These are phyloP conservation scores for Dipodascus albidus DNA, from an alignment of 805 yeast species.

Conservation along the genomic window DNA sequence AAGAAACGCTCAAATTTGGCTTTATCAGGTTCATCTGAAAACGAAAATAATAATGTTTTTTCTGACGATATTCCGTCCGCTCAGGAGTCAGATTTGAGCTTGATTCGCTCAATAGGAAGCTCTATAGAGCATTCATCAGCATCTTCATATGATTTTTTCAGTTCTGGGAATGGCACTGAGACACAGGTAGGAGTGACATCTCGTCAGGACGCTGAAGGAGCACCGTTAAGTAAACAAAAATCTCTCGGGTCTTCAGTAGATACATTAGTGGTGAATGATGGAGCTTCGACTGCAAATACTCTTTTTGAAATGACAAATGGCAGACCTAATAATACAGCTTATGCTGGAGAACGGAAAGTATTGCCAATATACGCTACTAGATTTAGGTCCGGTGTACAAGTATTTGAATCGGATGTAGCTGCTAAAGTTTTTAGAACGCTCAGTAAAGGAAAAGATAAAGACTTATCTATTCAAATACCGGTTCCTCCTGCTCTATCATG, in stretches of 20 bases:
- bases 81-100: neutral
- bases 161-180: neutral
- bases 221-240: neutral
- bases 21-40: neutral
- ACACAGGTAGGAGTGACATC: neutral
- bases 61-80: neutral
- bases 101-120: neutral
- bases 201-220: neutral
- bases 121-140: neutral
- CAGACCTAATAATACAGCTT: neutral
- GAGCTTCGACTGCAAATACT: neutral
- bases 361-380: neutral
- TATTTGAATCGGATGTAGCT: constrained; percentile 1
- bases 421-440: neutral
- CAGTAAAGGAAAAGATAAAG: neutral
- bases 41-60: neutral
- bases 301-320: neutral
- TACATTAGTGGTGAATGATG: neutral
- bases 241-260: constrained; percentile 1
- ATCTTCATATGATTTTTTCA: neutral
- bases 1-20: neutral
- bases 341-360: neutral
- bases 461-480: neutral
- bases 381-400: neutral
- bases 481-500: neutral